phyloP scores from a whole-genome alignment of 2,329 filamentous ascomycete genomes.

The Pseudofabraea citricarpa region DNA sequence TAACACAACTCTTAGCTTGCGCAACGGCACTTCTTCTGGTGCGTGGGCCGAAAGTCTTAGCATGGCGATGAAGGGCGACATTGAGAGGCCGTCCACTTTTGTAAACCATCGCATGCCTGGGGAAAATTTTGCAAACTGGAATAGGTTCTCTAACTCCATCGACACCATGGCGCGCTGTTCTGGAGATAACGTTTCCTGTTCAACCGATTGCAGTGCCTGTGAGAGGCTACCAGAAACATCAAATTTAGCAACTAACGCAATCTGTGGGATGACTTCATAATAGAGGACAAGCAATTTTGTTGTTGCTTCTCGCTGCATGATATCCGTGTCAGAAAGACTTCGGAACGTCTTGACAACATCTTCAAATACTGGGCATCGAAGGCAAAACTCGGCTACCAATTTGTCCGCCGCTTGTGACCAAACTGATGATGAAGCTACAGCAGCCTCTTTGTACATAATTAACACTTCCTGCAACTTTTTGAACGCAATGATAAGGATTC shows the following conservation, averaged over 20 bases:
- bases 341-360: constrained; percentile 73
- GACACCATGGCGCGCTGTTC: constrained; percentile 53
- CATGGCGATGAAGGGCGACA: constrained; percentile 69
- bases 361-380: constrained; percentile 75
- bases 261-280: constrained; percentile 74
- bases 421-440: constrained; percentile 31
- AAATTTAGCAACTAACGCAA: constrained; percentile 79
- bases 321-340: constrained; percentile 59
- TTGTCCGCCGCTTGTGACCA: constrained; percentile 69
- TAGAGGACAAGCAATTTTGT: constrained; percentile 78
- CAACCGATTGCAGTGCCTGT: constrained; percentile 58
- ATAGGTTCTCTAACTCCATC: constrained; percentile 75
- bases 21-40: constrained; percentile 40
- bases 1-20: constrained; percentile 51
- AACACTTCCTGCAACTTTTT: constrained; percentile 61
- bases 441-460: constrained; percentile 36
- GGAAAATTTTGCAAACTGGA: constrained; percentile 75
- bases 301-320: constrained; percentile 73
- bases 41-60: constrained; percentile 53
- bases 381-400: constrained; percentile 69
- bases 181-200: constrained; percentile 36
- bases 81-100: constrained; percentile 57
- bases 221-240: constrained; percentile 78
- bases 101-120: constrained; percentile 89
- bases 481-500: constrained; percentile 73